These are phyloP conservation scores for Pythium insidiosum DNA, from an alignment of 352 stramenopile species.

Conservation along the genomic window DNA sequence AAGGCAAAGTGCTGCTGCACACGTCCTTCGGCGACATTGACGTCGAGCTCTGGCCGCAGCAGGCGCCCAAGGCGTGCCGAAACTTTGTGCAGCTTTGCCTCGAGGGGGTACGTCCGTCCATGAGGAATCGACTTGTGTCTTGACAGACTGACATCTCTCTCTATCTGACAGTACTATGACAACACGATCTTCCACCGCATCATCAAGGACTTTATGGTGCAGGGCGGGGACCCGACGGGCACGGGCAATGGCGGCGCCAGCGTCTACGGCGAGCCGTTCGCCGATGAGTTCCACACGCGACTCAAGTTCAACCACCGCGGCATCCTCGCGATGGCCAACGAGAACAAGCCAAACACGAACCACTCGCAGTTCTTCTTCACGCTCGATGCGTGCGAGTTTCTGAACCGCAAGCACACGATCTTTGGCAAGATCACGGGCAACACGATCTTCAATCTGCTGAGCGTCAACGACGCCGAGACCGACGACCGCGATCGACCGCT, in stretches of 20 bases:
- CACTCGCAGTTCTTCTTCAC: slow-evolving; percentile 98
- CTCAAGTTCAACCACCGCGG: slow-evolving; percentile 95
- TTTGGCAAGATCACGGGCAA: slow-evolving; percentile 90
- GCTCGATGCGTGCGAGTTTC: slow-evolving; percentile 90
- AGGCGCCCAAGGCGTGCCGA: slow-evolving; percentile 91
- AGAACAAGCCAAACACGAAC: slow-evolving; percentile 84
- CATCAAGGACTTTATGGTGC: slow-evolving; percentile 93
- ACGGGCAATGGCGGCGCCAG: slow-evolving; percentile 79
- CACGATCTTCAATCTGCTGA: slow-evolving; percentile 97
- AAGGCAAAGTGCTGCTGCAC: slow-evolving; percentile 94
- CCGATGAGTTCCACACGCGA: slow-evolving; percentile 91
- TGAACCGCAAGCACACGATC: slow-evolving; percentile 96
- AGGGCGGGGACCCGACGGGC: slow-evolving; percentile 90
- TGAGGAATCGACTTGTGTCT: slow-evolving; percentile 3
- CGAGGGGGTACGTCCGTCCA: slow-evolving; percentile 35
- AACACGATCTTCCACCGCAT: slow-evolving; percentile 95
- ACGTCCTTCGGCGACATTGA: slow-evolving; percentile 97
- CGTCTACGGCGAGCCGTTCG: slow-evolving; percentile 72
- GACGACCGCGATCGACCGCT: slow-evolving; percentile 76
- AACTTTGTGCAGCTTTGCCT: slow-evolving; percentile 93
- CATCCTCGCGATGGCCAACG: slow-evolving; percentile 92
- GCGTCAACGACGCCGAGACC: slow-evolving; percentile 85
- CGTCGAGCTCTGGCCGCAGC: slow-evolving; percentile 95
- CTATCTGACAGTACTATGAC: slow-evolving; percentile 87
- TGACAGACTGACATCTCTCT: not conserved